Evolutionary conservation across 176 grass and related monocot genomes (phyloP).

Genomic region (Oryza glumipatula): DNA sequence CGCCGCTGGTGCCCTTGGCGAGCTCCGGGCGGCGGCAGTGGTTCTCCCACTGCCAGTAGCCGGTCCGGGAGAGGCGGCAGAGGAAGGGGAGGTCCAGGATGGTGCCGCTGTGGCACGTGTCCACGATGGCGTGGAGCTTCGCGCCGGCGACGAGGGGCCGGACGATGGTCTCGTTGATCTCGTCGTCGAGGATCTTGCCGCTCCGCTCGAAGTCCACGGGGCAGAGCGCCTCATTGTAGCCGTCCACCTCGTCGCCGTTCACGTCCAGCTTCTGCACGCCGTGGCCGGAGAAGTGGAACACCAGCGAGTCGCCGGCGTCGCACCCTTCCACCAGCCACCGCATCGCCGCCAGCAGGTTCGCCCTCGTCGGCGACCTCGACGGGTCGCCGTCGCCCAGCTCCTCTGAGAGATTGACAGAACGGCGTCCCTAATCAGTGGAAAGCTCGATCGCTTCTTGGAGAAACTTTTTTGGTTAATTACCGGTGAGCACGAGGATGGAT

Average conservation of each 20-base stretch:
- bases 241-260: slow-evolving; percentile 76
- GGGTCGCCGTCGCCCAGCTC: slow-evolving; percentile 39
- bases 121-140: slow-evolving; percentile 90
- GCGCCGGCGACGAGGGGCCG: slow-evolving; percentile 58
- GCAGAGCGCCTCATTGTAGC: slow-evolving; percentile 89
- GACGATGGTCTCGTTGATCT: slow-evolving; percentile 55
- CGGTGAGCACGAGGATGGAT: slow-evolving; percentile 71
- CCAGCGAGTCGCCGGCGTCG: slow-evolving; percentile 64
- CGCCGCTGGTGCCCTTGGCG: slow-evolving; percentile 61
- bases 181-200: slow-evolving; percentile 66
- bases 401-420: slow-evolving; percentile 17
- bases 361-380: slow-evolving; percentile 50
- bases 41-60: slow-evolving; percentile 83
- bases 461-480: background rate
- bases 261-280: slow-evolving; percentile 85
- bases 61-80: slow-evolving; percentile 76
- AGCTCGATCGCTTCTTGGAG: background rate
- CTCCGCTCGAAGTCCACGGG: slow-evolving; percentile 68
- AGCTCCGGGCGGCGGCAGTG: slow-evolving; percentile 40
- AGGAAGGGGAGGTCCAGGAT: slow-evolving; percentile 84
- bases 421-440: too few relatives aligned
- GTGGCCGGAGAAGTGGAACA: slow-evolving; percentile 97
- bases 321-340: slow-evolving; percentile 66
- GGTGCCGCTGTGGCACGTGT: slow-evolving; percentile 93
- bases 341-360: slow-evolving; percentile 73